A percentile compares a stretch with the other conserved stretches of the same genome.
Evolutionary conservation across 1,284 basidiomycete species (phyloP).

Genomic region (Ceraceosorus bombacis): DNA sequence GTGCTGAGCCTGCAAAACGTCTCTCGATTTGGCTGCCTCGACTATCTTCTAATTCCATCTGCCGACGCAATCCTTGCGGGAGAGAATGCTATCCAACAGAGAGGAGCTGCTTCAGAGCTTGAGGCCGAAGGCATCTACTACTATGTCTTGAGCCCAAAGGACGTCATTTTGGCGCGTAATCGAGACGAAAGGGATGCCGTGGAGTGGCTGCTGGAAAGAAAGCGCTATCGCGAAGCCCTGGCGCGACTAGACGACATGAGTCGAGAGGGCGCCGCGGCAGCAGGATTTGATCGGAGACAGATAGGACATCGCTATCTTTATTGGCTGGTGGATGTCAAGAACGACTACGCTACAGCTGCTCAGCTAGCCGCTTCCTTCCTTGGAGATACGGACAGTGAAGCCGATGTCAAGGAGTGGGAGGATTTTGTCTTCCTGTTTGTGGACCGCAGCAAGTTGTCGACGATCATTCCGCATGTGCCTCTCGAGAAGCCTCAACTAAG

Average conservation of each 20-base stretch:
- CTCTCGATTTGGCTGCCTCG: slow-evolving; percentile 81
- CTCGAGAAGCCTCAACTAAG: slow-evolving; percentile 71
- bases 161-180: slow-evolving; percentile 74
- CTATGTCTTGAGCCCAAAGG: slow-evolving; percentile 75
- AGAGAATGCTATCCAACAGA: neutral
- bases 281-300: slow-evolving; percentile 56
- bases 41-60: slow-evolving; percentile 63
- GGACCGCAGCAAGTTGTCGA: slow-evolving; percentile 70
- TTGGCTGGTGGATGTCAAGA: slow-evolving; percentile 51
- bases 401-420: slow-evolving; percentile 78
- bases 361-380: slow-evolving; percentile 79
- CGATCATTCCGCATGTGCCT: slow-evolving; percentile 82
- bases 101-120: slow-evolving; percentile 21
- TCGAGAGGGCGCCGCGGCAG: slow-evolving; percentile 22
- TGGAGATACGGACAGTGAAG: slow-evolving; percentile 47
- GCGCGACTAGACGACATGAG: slow-evolving; percentile 67
- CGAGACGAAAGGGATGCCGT: slow-evolving; percentile 85
- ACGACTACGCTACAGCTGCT: slow-evolving; percentile 74
- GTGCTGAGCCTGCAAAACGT: slow-evolving; percentile 71
- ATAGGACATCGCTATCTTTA: slow-evolving; percentile 42
- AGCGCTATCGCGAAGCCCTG: slow-evolving; percentile 80
- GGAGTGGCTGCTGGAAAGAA: slow-evolving; percentile 79
- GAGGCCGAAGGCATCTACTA: slow-evolving; percentile 52
- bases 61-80: slow-evolving; percentile 19
- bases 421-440: slow-evolving; percentile 89